These are phyloP conservation scores for Tuctoria greenei DNA, from an alignment of 176 grass and related monocot species.

Conservation along the genomic window DNA sequence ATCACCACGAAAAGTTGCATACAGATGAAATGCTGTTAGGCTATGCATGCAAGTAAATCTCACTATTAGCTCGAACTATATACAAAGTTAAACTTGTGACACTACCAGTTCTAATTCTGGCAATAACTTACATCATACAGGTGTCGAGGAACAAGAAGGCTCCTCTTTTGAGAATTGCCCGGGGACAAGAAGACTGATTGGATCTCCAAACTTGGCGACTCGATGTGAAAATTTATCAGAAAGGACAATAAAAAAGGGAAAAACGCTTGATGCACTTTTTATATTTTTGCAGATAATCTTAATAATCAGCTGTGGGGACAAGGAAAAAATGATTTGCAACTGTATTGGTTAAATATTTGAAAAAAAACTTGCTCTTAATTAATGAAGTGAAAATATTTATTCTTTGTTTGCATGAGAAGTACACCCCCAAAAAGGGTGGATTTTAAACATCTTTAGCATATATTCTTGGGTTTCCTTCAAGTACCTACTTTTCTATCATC, in stretches of 20 bases:
- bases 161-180: background rate
- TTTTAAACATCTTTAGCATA: background rate
- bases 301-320: background rate
- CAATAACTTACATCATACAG: too few relatives aligned
- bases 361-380: background rate
- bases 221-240: too few relatives aligned
- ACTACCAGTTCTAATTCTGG: background rate
- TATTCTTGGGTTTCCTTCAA: background rate
- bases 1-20: background rate
- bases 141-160: conserved; percentile 1
- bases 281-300: too few relatives aligned
- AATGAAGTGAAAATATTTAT: background rate
- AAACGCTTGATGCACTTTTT: background rate
- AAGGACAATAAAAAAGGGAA: too few relatives aligned
- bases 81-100: background rate
- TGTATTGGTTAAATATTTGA: background rate
- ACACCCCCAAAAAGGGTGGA: background rate
- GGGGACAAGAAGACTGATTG: conserved; percentile 9
- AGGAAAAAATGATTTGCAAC: background rate
- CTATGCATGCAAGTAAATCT: background rate
- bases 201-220: conserved; percentile 14
- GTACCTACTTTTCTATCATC: background rate
- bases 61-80: background rate
- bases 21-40: background rate
- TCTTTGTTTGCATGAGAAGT: background rate